Evolutionary conservation across 2,329 filamentous ascomycete genomes (phyloP), one percentile per base, ranked within the genome.

Genomic region (Knoxdaviesia proteae): DNA sequence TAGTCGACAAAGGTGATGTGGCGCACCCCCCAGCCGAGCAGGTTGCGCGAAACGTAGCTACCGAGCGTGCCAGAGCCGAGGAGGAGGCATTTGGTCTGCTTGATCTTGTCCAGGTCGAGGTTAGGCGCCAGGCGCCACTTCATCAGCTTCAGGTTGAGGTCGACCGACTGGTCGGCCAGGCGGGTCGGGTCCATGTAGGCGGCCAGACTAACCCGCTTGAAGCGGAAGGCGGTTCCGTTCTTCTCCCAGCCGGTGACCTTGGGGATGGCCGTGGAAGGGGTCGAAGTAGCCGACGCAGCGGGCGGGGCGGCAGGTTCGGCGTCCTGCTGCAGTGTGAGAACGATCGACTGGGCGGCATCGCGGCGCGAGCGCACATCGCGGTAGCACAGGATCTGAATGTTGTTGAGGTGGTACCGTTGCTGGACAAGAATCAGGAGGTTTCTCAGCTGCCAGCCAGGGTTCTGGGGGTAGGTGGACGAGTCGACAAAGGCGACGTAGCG

Each of bases 1-100:
- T 93, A 93, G 61, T 98, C 90, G 47, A 98, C 75, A 56, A 98
- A 94, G 0, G 87, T 94, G 50, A 98, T 88, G 55, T 92, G 90
- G 30, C 81, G 74, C 7, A 96, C 86, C 8, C 90, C 90, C 90
- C 90, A 98, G 1, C 84, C 90, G 69, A 96, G 78, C 36, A 98
- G 60, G 47, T 87, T 92, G 42, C 90, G 73, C 7, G 87, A 84
- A 20, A 98, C 87, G 55, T 96, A 96, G 47, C 84, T 87, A 6
- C 90, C 90, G 1, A 98, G 67, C 0, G 90, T 98, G 9, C 90
- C 90, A 1, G 90, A 86, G 5, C 90, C 90, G 1, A 98, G 73
- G 3, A 98, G 64, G 10, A 98, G 69, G 54, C 90, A 98, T 54
- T 78, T 93, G 4, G 84, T 88, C 45, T 79, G 72, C 54, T 94